phyloP scores from a whole-genome alignment of 768 basidiomycete species.

The Pleurotus djamor region DNA sequence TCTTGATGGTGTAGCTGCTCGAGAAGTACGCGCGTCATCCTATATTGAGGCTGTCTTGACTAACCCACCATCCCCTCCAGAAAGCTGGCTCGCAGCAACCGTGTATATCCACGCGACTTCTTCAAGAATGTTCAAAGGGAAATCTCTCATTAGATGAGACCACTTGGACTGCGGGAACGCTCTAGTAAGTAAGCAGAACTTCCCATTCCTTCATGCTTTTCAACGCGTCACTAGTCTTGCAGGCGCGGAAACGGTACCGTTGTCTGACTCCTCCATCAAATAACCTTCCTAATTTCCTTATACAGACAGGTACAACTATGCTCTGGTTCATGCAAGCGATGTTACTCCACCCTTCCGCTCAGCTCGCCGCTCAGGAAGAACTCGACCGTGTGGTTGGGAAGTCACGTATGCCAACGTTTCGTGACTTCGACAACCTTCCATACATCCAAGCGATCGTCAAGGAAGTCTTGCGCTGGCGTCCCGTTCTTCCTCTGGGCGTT shows the following conservation, averaged over 20 bases:
- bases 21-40: too few species aligned
- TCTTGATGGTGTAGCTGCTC: not conserved
- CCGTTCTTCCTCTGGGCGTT: not conserved
- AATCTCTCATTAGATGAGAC: too few species aligned
- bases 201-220: not conserved
- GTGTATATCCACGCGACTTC: too few species aligned
- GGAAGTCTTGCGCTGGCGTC: slow-evolving; percentile 22
- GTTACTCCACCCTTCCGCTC: slow-evolving; percentile 20
- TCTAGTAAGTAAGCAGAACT: slow-evolving; percentile 7
- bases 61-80: too few species aligned
- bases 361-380: slow-evolving; percentile 24
- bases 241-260: slow-evolving; percentile 36
- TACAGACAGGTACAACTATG: not conserved
- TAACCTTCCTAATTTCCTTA: too few species aligned
- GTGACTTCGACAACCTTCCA: slow-evolving; percentile 18
- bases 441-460: slow-evolving; percentile 22
- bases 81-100: too few species aligned
- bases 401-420: slow-evolving; percentile 22
- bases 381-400: slow-evolving; percentile 21
- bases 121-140: too few species aligned
- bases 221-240: slow-evolving; percentile 12
- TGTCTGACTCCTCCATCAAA: not conserved
- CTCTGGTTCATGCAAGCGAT: slow-evolving; percentile 22
- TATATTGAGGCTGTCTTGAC: too few species aligned
- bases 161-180: slow-evolving; percentile 7